Evolutionary conservation across 192 early-diverging fungal genomes (phyloP).

Genomic region (Coemansia sp.): DNA sequence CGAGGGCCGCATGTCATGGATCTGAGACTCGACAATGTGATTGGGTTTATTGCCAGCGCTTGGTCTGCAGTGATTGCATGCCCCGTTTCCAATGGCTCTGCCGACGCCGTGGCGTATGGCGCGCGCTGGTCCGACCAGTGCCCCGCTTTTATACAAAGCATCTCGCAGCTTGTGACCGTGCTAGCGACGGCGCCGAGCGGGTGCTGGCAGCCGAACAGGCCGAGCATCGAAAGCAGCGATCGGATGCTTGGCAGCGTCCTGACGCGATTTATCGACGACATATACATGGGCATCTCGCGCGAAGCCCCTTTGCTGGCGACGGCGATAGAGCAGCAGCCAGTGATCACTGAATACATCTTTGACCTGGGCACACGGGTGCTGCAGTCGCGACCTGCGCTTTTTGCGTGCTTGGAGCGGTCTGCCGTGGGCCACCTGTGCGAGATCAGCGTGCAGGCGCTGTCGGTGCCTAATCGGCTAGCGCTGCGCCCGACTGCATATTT

Average conservation of each 20-base stretch:
- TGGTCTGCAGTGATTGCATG: conserved; percentile 29
- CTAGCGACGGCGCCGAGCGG: not conserved
- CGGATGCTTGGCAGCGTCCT: conserved; percentile 26
- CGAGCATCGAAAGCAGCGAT: conserved; percentile 16
- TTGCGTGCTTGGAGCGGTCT: conserved; percentile 7
- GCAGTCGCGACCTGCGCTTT: conserved; percentile 22
- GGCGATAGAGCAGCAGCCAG: conserved; percentile 47
- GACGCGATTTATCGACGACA: conserved; percentile 30
- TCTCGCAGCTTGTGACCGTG: conserved; percentile 38
- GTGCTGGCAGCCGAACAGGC: conserved; percentile 16
- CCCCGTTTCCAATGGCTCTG: not conserved
- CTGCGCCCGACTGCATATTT: conserved; percentile 41
- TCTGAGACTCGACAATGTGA: conserved; percentile 17
- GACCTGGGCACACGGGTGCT: conserved; percentile 38
- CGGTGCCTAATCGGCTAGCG: conserved; percentile 43
- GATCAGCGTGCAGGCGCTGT: conserved; percentile 40
- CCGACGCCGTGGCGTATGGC: conserved; percentile 2
- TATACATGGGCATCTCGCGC: conserved; percentile 21
- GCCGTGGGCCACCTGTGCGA: conserved; percentile 27
- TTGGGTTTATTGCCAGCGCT: conserved; percentile 21
- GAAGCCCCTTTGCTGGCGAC: conserved; percentile 18
- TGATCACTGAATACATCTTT: conserved; percentile 33
- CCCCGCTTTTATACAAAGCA: conserved; percentile 35
- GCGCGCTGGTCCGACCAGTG: conserved; percentile 44
- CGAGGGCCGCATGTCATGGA: conserved; percentile 42